Conservation (phyloP, 1,284 basidiomycete genomes). For the Schizophyllum commune region DNA sequence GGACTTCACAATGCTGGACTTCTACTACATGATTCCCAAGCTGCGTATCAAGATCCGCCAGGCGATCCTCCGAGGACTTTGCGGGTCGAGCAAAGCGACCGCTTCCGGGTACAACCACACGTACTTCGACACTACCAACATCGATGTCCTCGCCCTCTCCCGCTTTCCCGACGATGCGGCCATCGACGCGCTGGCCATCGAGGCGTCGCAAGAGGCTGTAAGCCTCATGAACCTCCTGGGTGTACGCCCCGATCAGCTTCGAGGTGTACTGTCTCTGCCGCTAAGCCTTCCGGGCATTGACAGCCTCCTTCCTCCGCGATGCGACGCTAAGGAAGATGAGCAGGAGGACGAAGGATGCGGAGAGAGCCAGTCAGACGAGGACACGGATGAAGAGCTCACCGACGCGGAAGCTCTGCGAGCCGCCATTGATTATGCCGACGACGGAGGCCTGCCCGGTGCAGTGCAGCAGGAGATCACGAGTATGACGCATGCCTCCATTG, state of each 20-base stretch:
- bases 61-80: conserved; percentile 5
- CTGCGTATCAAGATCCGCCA: conserved; percentile 13
- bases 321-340: no score
- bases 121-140: conserved; percentile 10
- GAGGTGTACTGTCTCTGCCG: no score
- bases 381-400: neutral
- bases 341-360: no score
- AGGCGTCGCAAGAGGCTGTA: conserved; percentile 9
- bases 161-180: conserved; percentile 8
- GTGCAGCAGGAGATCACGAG: neutral
- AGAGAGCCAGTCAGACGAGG: neutral
- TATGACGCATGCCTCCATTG: neutral
- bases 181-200: neutral
- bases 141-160: conserved; percentile 9
- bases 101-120: conserved; percentile 14
- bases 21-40: conserved; percentile 25
- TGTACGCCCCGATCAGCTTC: neutral
- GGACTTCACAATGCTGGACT: conserved; percentile 29
- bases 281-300: no score
- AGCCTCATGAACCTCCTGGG: conserved; percentile 7
- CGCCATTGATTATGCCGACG: neutral
- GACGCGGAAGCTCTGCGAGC: neutral
- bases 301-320: no score
- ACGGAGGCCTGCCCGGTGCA: conserved; percentile 2
- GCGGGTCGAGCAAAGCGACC: conserved; percentile 1